A percentile compares a stretch with the other conserved stretches of the same genome.
Conservation (phyloP, 2,329 filamentous ascomycete species). For the Botrytis cinerea region DNA sequence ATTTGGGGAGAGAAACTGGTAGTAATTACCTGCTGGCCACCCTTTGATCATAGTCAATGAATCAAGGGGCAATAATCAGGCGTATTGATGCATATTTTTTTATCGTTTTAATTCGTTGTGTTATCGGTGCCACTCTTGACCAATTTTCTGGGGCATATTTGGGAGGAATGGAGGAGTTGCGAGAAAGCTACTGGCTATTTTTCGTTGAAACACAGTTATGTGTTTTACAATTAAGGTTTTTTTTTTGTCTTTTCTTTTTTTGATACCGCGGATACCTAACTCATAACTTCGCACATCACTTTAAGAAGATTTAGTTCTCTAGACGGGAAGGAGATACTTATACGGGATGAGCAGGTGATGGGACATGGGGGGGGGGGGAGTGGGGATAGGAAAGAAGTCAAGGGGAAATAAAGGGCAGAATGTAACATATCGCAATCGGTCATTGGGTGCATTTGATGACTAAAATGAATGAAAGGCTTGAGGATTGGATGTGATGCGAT, state of each 20-base stretch:
- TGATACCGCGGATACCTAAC: conserved; percentile 15
- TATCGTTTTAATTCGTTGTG: conserved; percentile 9
- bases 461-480: neutral
- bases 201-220: neutral
- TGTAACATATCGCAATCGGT: conserved; percentile 11
- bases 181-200: conserved; percentile 7
- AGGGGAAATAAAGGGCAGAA: neutral
- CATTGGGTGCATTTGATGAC: neutral
- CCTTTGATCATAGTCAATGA: conserved; percentile 9
- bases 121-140: conserved; percentile 17
- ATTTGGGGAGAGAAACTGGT: conserved; percentile 9
- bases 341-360: neutral
- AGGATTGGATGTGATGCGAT: conserved; percentile 10
- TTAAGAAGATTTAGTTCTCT: conserved; percentile 3
- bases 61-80: conserved; percentile 13
- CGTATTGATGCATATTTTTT: conserved; percentile 18
- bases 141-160: conserved; percentile 2
- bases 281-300: conserved; percentile 14
- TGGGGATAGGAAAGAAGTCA: neutral
- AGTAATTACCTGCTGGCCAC: conserved; percentile 11
- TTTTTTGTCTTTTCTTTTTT: conserved; percentile 3
- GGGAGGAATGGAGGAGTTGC: conserved; percentile 11
- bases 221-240: conserved; percentile 8
- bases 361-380: neutral
- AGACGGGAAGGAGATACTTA: neutral